These are phyloP conservation scores for Boletus edulis DNA, from an alignment of 768 basidiomycete species.

Conservation along the genomic window DNA sequence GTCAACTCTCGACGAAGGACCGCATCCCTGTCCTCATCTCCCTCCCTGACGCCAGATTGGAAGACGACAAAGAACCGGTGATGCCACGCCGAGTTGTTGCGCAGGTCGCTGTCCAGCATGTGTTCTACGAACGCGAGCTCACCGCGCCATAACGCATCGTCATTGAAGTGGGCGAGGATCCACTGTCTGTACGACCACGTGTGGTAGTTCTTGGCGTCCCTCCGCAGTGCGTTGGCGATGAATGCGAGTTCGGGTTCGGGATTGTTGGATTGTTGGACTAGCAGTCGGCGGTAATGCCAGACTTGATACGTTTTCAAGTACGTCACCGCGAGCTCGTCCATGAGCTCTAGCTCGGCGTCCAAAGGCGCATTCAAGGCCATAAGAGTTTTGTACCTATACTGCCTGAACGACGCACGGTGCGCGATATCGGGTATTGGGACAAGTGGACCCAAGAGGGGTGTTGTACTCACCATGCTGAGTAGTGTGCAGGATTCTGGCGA, in stretches of 20 bases:
- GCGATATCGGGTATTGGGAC: not conserved
- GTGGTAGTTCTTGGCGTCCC: conserved; percentile 96
- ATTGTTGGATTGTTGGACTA: conserved; percentile 55
- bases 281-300: conserved; percentile 88
- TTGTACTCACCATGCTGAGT: conserved; percentile 82
- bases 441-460: not conserved
- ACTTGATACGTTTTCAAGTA: conserved; percentile 97
- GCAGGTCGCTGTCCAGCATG: conserved; percentile 70
- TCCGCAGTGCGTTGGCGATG: conserved; percentile 65
- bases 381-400: conserved; percentile 90
- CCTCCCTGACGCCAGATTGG: conserved; percentile 57
- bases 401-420: conserved; percentile 50
- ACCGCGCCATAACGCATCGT: conserved; percentile 63
- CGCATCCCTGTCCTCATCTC: conserved; percentile 60
- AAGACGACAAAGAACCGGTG: conserved; percentile 90
- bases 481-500: conserved; percentile 91
- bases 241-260: conserved; percentile 75
- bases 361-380: conserved; percentile 64
- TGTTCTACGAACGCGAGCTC: conserved; percentile 76
- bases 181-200: conserved; percentile 99
- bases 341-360: conserved; percentile 73
- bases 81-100: conserved; percentile 99
- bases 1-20: conserved; percentile 67
- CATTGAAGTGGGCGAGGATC: conserved; percentile 82
- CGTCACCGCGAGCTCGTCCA: conserved; percentile 82